phyloP scores from a whole-genome alignment of 106 monocot species.

The Allium cepa region DNA sequence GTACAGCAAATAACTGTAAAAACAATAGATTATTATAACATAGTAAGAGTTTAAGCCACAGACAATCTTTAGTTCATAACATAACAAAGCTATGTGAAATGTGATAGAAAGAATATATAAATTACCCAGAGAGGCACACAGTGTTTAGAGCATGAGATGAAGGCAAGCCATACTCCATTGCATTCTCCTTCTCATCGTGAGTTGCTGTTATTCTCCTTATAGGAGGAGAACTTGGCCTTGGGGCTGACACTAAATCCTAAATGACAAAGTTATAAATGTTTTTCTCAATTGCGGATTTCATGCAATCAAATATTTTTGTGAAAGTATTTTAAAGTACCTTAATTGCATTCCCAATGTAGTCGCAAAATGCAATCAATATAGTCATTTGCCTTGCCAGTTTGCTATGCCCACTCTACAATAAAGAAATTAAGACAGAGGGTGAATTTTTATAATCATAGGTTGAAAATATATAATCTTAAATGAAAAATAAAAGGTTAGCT shows the following conservation, averaged over 20 bases:
- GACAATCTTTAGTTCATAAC: not conserved
- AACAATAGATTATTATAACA: not conserved
- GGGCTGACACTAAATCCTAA: slow-evolving; percentile 6
- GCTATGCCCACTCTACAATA: slow-evolving; percentile 74
- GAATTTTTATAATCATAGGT: too few species aligned
- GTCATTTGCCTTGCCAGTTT: slow-evolving; percentile 79
- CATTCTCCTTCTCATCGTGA: slow-evolving; percentile 69
- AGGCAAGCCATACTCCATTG: slow-evolving; percentile 19
- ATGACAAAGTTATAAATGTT: not conserved
- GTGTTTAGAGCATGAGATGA: slow-evolving; percentile 57
- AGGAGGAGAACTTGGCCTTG: slow-evolving; percentile 27
- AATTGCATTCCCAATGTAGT: slow-evolving; percentile 68
- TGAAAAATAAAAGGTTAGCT: too few species aligned
- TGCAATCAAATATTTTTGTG: too few species aligned
- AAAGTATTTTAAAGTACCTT: slow-evolving; percentile 40
- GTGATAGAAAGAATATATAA: not conserved
- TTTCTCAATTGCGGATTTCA: too few species aligned
- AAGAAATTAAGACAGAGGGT: too few species aligned
- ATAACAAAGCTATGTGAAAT: not conserved
- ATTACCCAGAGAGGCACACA: slow-evolving; percentile 55
- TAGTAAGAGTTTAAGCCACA: not conserved
- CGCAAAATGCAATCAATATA: slow-evolving; percentile 83
- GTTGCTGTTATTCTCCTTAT: slow-evolving; percentile 79
- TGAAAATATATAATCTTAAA: too few species aligned
- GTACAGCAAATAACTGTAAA: slow-evolving; percentile 67